Conservation (phyloP, 129 eudicot genomes). For the Erigeron canadensis region DNA sequence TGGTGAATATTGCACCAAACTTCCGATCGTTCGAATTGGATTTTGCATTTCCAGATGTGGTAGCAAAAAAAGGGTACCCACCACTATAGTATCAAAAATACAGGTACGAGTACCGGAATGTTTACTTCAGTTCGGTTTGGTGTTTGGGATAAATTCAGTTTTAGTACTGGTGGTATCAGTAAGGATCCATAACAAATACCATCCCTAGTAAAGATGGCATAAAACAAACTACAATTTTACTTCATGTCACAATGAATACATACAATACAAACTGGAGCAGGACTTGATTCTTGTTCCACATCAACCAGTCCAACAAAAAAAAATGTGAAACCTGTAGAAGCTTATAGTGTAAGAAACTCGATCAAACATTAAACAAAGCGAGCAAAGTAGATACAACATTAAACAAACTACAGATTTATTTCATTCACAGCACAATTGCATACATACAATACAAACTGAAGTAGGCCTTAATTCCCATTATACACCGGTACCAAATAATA, state of each 20-base stretch:
- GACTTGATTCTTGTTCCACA: slow-evolving; percentile 33
- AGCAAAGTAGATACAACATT: background rate
- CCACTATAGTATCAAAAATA: no score
- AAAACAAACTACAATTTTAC: slow-evolving; percentile 20
- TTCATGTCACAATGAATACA: slow-evolving; percentile 21
- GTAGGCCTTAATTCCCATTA: slow-evolving; percentile 32
- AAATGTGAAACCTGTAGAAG: background rate
- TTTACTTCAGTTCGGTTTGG: no score
- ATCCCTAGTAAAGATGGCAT: background rate
- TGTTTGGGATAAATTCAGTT: no score
- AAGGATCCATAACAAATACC: no score
- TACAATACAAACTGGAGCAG: slow-evolving; percentile 23
- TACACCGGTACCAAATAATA: slow-evolving; percentile 40
- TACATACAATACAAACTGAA: slow-evolving; percentile 24
- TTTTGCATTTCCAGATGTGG: no score
- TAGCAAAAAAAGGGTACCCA: no score
- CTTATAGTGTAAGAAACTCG: slow-evolving; percentile 15
- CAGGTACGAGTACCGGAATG: no score
- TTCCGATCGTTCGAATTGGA: no score
- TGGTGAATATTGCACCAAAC: no score
- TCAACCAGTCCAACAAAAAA: slow-evolving; percentile 36
- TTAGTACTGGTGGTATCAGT: no score
- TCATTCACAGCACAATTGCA: slow-evolving; percentile 17
- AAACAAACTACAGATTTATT: slow-evolving; percentile 23
- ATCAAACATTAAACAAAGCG: no score